A percentile compares a stretch with the other conserved stretches of the same genome.
These are phyloP conservation scores for Candida krabiensis DNA, from an alignment of 805 yeast genomes.

Conservation along the genomic window DNA sequence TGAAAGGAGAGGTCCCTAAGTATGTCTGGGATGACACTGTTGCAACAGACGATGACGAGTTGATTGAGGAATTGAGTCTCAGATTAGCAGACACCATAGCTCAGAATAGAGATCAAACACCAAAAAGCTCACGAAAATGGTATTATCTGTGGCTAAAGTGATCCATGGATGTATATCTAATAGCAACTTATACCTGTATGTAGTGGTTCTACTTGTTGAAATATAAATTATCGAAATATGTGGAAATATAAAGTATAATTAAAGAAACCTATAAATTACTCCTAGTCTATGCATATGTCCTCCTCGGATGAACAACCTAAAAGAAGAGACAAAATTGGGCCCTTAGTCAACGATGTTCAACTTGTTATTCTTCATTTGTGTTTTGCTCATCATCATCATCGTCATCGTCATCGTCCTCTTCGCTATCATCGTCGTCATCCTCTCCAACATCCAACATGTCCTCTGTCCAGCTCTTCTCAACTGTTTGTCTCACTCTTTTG, in stretches of 20 bases:
- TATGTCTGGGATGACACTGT: conserved; percentile 28
- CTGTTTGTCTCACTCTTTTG: conserved; percentile 90
- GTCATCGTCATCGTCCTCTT: conserved; percentile 29
- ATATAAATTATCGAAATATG: no score
- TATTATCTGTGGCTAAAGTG: conserved; percentile 51
- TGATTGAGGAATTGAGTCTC: conserved; percentile 14
- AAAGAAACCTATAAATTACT: no score
- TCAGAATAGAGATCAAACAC: conserved; percentile 1
- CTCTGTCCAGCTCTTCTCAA: conserved; percentile 91
- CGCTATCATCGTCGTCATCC: conserved; percentile 39
- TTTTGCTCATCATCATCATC: no score
- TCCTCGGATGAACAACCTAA: neutral
- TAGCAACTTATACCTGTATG: no score
- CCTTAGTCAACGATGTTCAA: no score
- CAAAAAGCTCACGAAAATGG: conserved; percentile 38
- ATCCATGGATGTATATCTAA: no score
- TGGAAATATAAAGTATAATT: no score
- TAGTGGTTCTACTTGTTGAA: no score
- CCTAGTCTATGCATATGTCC: neutral
- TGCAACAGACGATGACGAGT: conserved; percentile 13
- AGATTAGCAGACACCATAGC: conserved; percentile 9
- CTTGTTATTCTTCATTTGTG: no score
- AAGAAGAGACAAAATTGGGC: no score
- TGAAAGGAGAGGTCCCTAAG: conserved; percentile 31
- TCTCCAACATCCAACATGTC: conserved; percentile 63